Percentiles rank a stretch among this genome's conserved stretches.
These are phyloP conservation scores for Coniella vitis DNA, from an alignment of 2,329 filamentous ascomycete species.

Conservation along the genomic window DNA sequence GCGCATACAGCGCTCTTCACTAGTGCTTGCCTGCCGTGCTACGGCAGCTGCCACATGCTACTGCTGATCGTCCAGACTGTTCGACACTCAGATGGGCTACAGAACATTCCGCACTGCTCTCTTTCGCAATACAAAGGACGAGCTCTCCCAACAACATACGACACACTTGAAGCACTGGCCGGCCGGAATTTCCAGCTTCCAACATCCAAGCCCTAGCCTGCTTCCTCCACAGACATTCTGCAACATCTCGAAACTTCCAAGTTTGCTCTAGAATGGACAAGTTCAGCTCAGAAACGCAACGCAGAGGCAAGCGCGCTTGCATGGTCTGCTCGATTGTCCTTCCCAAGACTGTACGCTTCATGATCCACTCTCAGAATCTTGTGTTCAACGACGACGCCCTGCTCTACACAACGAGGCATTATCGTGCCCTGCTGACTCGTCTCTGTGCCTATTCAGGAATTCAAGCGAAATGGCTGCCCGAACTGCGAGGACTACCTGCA, in stretches of 20 bases:
- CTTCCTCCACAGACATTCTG: too few species aligned
- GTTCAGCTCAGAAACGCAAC: conserved; percentile 38
- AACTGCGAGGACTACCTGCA: conserved; percentile 94
- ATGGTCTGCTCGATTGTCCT: conserved; percentile 98
- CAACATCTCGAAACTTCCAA: neutral
- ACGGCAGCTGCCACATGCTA: neutral
- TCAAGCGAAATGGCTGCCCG: conserved; percentile 81
- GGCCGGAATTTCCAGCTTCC: too few species aligned
- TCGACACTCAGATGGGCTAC: neutral
- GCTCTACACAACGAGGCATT: neutral
- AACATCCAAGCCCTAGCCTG: too few species aligned
- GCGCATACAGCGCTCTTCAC: neutral
- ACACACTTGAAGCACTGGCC: too few species aligned
- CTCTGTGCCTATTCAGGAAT: conserved; percentile 51
- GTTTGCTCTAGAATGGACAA: neutral
- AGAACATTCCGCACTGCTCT: neutral
- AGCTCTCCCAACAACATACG: too few species aligned
- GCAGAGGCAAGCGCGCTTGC: conserved; percentile 87
- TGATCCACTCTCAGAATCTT: neutral
- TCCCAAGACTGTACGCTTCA: conserved; percentile 58
- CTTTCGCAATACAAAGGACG: neutral
- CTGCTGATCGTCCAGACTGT: neutral
- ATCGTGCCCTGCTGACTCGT: conserved; percentile 16
- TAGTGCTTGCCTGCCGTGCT: neutral
- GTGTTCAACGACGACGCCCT: neutral